Conservation (phyloP, 2,329 filamentous ascomycete genomes). For the Claviceps fusiformis region DNA sequence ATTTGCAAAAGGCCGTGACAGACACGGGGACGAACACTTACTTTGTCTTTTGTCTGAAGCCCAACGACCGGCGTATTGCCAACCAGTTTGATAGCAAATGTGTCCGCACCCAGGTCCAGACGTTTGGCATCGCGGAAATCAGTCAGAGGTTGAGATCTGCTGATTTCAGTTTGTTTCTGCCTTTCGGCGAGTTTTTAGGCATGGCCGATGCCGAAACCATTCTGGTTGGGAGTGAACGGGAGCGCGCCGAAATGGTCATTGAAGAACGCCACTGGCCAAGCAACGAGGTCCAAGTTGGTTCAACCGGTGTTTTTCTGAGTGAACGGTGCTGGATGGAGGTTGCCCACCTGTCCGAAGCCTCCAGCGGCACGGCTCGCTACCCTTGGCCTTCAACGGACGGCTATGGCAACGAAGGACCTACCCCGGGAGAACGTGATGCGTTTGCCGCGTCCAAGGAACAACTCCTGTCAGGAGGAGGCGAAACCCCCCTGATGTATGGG, state of each 20-base stretch:
- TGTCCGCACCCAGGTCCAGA: slow-evolving; percentile 86
- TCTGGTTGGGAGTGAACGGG: slow-evolving; percentile 80
- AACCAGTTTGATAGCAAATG: slow-evolving; percentile 99
- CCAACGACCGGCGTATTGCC: slow-evolving; percentile 90
- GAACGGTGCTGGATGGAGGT: slow-evolving; percentile 93
- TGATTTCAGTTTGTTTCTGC: slow-evolving; percentile 90
- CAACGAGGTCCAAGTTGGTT: slow-evolving; percentile 82
- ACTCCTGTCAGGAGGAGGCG: slow-evolving; percentile 35
- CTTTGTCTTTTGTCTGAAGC: slow-evolving; percentile 94
- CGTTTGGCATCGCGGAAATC: slow-evolving; percentile 92
- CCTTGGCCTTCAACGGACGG: slow-evolving; percentile 41
- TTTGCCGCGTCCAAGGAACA: slow-evolving; percentile 53
- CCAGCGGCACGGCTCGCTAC: slow-evolving; percentile 32
- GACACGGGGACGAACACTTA: slow-evolving; percentile 80
- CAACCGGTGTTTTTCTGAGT: slow-evolving; percentile 88
- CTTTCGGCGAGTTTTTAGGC: slow-evolving; percentile 89
- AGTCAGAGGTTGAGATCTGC: slow-evolving; percentile 84
- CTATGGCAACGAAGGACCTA: slow-evolving; percentile 48
- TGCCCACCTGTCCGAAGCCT: slow-evolving; percentile 55
- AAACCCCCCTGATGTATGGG: slow-evolving; percentile 48
- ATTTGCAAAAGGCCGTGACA: slow-evolving; percentile 75
- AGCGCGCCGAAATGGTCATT: slow-evolving; percentile 82
- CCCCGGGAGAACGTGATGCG: slow-evolving; percentile 43
- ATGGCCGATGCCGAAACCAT: slow-evolving; percentile 72
- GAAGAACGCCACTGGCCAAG: slow-evolving; percentile 85